Evolutionary conservation across 2,329 filamentous ascomycete species (phyloP).

Genomic region (Scorias spongiosa): DNA sequence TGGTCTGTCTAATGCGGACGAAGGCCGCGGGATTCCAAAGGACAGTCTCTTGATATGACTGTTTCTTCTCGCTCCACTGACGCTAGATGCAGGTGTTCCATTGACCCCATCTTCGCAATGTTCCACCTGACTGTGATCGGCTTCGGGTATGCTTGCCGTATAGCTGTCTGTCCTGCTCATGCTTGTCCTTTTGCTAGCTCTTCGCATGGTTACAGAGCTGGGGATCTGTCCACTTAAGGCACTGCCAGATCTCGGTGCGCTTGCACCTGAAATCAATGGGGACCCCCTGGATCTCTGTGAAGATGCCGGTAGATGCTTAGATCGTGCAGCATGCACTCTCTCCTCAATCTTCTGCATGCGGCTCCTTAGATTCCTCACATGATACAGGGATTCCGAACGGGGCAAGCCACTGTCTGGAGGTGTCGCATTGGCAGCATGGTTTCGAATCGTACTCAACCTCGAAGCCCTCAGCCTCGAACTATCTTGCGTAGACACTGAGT

Average conservation of each 20-base stretch:
- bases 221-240: conserved; percentile 30
- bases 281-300: conserved; percentile 9
- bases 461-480: conserved; percentile 25
- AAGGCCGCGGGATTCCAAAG: conserved; percentile 27
- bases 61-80: conserved; percentile 9
- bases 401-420: conserved; percentile 25
- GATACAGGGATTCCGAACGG: conserved; percentile 61
- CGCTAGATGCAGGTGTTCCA: conserved; percentile 23
- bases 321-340: conserved; percentile 77
- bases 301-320: conserved; percentile 68
- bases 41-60: conserved; percentile 32
- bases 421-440: background rate
- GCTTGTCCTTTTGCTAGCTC: conserved; percentile 49
- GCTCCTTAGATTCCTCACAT: conserved; percentile 84
- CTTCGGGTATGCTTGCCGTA: conserved; percentile 26
- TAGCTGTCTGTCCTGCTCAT: conserved; percentile 23
- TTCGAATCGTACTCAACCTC: conserved; percentile 12
- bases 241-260: conserved; percentile 1
- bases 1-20: conserved; percentile 10
- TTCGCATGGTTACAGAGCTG: conserved; percentile 45
- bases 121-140: conserved; percentile 30
- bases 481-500: conserved; percentile 9
- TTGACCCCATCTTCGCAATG: conserved; percentile 38
- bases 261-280: conserved; percentile 31
- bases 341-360: conserved; percentile 97